Evolutionary conservation across 2,329 filamentous ascomycete genomes (phyloP).

Genomic region (Myriosclerotinia duriaeana): DNA sequence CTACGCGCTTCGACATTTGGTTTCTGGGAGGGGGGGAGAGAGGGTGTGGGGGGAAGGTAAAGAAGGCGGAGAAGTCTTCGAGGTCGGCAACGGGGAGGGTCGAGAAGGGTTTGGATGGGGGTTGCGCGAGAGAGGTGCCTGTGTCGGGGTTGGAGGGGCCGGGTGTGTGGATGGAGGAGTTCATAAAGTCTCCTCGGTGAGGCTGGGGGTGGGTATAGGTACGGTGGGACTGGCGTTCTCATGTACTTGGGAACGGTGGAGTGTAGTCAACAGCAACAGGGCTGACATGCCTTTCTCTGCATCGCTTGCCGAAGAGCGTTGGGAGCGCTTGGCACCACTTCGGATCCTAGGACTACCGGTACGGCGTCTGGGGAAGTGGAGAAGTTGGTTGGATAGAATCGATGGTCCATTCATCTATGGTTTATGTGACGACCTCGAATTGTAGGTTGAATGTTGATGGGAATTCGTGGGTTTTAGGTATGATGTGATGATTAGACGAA

Average conservation of each 20-base stretch:
- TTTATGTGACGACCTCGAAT: constrained; percentile 11
- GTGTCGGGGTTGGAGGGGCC: constrained; percentile 24
- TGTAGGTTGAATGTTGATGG: constrained; percentile 16
- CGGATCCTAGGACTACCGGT: constrained; percentile 19
- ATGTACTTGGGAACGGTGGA: constrained; percentile 34
- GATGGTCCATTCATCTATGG: constrained; percentile 19
- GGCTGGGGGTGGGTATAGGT: constrained; percentile 35
- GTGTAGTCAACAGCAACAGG: constrained; percentile 35
- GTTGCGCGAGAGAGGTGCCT: constrained; percentile 29
- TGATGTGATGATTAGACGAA: constrained; percentile 36
- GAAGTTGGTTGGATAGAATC: constrained; percentile 21
- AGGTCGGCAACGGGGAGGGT: constrained; percentile 13
- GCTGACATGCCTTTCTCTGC: constrained; percentile 36
- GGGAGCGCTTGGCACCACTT: constrained; percentile 22
- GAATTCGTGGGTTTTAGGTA: constrained; percentile 24
- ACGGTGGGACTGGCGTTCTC: constrained; percentile 38
- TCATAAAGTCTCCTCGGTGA: constrained; percentile 32
- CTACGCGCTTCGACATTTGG: constrained; percentile 40
- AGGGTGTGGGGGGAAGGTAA: constrained; percentile 22
- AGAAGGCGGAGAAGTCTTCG: constrained; percentile 18
- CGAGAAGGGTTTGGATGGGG: constrained; percentile 17
- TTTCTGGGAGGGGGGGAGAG: constrained; percentile 25
- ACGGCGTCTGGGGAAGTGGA: constrained; percentile 24
- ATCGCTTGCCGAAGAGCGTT: constrained; percentile 32
- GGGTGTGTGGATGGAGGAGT: constrained; percentile 35